Conservation (phyloP, 495 filamentous ascomycete species). For the Lentithecium fluviatile region DNA sequence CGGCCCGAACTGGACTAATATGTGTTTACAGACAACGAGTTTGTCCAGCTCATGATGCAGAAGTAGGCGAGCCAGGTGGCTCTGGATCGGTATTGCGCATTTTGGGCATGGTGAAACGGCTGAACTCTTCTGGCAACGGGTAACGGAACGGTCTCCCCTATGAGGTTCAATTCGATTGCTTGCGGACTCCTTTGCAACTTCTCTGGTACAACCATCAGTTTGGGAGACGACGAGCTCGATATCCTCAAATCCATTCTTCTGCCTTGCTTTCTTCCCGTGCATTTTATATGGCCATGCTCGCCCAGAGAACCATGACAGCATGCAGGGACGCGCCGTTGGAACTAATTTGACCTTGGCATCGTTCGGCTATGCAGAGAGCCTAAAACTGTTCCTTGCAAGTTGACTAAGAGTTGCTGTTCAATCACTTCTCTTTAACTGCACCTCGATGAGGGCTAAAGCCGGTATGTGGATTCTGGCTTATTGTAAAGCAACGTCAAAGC, state of each 20-base stretch:
- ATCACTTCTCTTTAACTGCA: too few relatives aligned
- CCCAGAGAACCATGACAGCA: not conserved
- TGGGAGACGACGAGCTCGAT: slow-evolving; percentile 25
- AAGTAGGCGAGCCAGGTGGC: slow-evolving; percentile 57
- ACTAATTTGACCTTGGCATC: too few relatives aligned
- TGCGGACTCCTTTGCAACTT: slow-evolving; percentile 9
- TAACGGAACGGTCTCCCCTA: slow-evolving; percentile 24
- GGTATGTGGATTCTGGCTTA: too few relatives aligned
- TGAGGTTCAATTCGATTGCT: not conserved
- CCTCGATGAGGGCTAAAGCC: too few relatives aligned
- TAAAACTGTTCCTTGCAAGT: too few relatives aligned
- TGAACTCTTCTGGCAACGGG: slow-evolving; percentile 22
- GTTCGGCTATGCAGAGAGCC: too few relatives aligned
- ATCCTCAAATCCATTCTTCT: slow-evolving; percentile 35
- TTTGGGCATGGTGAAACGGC: not conserved
- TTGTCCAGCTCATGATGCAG: slow-evolving; percentile 99
- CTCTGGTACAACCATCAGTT: not conserved
- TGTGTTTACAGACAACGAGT: slow-evolving; percentile 84
- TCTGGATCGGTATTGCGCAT: slow-evolving; percentile 16
- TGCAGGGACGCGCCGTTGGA: not conserved
- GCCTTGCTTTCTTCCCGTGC: not conserved
- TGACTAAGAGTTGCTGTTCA: too few relatives aligned
- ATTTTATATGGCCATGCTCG: too few relatives aligned
- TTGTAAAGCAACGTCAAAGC: too few relatives aligned
- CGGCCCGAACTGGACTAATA: slow-evolving; percentile 1